These are phyloP conservation scores for Russula olivacea DNA, from an alignment of 768 basidiomycete species.

Conservation along the genomic window DNA sequence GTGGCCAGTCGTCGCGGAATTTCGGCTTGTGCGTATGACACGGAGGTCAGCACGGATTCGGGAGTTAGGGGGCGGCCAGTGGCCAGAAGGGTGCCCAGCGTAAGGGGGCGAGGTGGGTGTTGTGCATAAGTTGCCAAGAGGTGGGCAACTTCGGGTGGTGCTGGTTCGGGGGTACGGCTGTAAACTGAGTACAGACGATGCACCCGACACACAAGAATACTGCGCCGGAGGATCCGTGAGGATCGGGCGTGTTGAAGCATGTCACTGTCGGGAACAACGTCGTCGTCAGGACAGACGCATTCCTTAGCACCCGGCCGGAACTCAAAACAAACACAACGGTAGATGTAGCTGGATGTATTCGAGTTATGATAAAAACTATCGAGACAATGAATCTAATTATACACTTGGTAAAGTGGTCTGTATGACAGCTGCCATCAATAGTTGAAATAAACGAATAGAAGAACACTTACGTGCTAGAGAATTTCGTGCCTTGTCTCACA, in stretches of 20 bases:
- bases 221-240: background rate
- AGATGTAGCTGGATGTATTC: background rate
- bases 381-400: constrained; percentile 54
- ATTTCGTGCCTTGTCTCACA: constrained; percentile 94
- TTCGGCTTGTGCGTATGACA: constrained; percentile 65
- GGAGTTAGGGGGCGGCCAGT: constrained; percentile 69
- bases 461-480: constrained; percentile 86
- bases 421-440: constrained; percentile 18
- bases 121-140: constrained; percentile 59
- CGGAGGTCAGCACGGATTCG: constrained; percentile 68
- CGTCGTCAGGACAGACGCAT: background rate
- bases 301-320: constrained; percentile 5
- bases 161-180: constrained; percentile 42
- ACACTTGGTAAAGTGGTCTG: constrained; percentile 88
- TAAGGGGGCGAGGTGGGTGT: constrained; percentile 60
- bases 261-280: background rate
- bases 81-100: constrained; percentile 66
- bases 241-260: constrained; percentile 11
- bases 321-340: background rate
- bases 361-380: background rate
- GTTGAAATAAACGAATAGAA: constrained; percentile 1
- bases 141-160: constrained; percentile 48
- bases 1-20: constrained; percentile 72
- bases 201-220: background rate
- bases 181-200: constrained; percentile 1